These are phyloP conservation scores for Epichloe amarillans DNA, from an alignment of 2,329 filamentous ascomycete genomes.

Conservation along the genomic window DNA sequence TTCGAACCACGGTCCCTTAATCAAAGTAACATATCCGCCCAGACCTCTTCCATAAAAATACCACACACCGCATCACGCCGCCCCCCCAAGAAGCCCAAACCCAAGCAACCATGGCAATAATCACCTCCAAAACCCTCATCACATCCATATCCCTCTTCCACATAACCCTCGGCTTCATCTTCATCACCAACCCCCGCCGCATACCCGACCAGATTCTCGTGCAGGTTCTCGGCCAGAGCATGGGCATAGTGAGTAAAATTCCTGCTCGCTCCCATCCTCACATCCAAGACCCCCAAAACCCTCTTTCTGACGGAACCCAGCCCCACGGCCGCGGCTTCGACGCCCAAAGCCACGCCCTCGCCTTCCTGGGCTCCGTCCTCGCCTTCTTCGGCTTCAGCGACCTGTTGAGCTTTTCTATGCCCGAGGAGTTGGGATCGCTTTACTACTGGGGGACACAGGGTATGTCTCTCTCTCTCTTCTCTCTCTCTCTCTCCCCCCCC, in stretches of 20 bases:
- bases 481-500: too few relatives aligned
- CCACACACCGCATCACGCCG: not conserved
- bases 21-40: too few relatives aligned
- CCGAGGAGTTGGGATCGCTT: conserved; percentile 50
- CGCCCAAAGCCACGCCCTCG: conserved; percentile 54
- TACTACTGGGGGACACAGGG: conserved; percentile 57
- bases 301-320: conserved; percentile 21
- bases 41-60: too few relatives aligned
- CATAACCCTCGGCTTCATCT: conserved; percentile 70
- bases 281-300: not conserved
- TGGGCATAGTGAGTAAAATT: conserved; percentile 53
- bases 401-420: conserved; percentile 51
- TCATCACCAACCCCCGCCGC: conserved; percentile 58
- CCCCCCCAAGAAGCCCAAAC: not conserved
- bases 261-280: not conserved
- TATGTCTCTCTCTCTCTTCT: conserved; percentile 42
- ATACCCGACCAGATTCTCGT: conserved; percentile 72
- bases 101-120: conserved; percentile 52
- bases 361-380: conserved; percentile 58
- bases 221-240: conserved; percentile 67
- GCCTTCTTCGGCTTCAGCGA: conserved; percentile 48
- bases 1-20: too few relatives aligned
- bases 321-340: conserved; percentile 56
- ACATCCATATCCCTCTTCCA: conserved; percentile 74
- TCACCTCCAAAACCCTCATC: conserved; percentile 71